Base-by-base conservation (phyloP, 2,329 filamentous ascomycete genomes). In the Neodidymelliopsis sp. region DNA sequence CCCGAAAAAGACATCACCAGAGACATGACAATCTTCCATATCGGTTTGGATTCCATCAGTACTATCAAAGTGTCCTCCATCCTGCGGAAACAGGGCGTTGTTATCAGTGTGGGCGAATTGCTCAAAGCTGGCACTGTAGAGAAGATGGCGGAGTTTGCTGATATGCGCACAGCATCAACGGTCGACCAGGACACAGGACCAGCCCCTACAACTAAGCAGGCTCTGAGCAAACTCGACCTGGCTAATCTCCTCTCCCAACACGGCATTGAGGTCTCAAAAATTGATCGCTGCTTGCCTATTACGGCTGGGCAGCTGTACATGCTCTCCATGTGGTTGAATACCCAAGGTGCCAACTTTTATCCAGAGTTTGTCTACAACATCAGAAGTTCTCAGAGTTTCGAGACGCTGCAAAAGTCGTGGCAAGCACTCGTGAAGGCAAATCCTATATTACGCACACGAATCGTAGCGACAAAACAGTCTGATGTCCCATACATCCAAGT, bases 11-110 rank as follows among this genome's bases (percentile, higher is more conserved):
- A 83, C 2, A 88, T 96, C 40, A 71, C 75, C 2, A 79, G 79
- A 45, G 76, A 79, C 1, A 82, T 85, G 39, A 90, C 82, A 0
- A 82, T 96, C 10, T 96, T 94, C 70, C 86, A 94, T 55, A 79
- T 97, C 2, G 92, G 92, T 0, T 82, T 97, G 1, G 92, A 97
- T 68, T 97, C 92, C 0, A 96, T 97, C 69, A 93, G 87, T 56
- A 88, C 91, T 1, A 94, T 97, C 75, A 95, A 94, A 63, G 85
- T 91, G 3, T 84, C 86, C 7, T 82, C 87, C 0, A 76, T 91
- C 6, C 75, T 97, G 4, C 85, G 84, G 30, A 88, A 83, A 57
- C 73, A 79, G 30, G 82, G 79, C 0, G 72, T 96, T 6, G 71
- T 75, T 10, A 70, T 96, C 1, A 80, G 81, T 24, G 88, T 93